Base-by-base conservation (phyloP, 2,329 filamentous ascomycete species). In the Penicillium sp. region DNA sequence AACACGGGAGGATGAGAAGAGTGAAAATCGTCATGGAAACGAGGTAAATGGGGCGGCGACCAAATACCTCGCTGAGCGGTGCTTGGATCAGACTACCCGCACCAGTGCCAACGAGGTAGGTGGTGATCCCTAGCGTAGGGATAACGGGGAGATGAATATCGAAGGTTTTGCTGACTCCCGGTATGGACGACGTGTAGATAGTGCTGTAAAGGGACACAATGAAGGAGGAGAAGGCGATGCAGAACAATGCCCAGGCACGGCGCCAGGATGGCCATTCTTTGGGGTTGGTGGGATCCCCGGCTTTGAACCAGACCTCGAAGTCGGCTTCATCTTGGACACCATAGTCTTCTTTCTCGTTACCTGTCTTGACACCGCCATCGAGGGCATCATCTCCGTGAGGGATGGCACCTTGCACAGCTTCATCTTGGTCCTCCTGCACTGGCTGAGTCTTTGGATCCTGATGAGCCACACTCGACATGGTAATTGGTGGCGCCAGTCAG, bases 91-190 rank as follows among this genome's bases (percentile, higher is more conserved):
- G 71, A 31, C 82, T 85, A 1, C 90, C 90, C 0, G 78, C 68
- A 0, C 87, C 89, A 51, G 92, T 79, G 6, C 90, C 90, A 19
- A 90, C 68, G 13, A 92, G 79, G 66, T 92, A 93, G 0, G 86
- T 87, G 0, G 89, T 92, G 43, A 93, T 79, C 5, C 90, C 90
- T 1, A 92, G 75, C n/a, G n/a, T n/a, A 31, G 59, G 39, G 16
- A 24, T 48, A 9, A 54, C 46, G 2, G 55, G 39, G 36, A 58
- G 58, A 2, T 54, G 53, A 23, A 63, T 44, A 13, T 49, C 29
- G 23, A 63, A 60, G 7, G 60, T 54, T 3, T 61, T 48, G 40
- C 62, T 18, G 13, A 63, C 31, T 0, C 59, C 59, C 9, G 54
- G 59, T 40, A 61, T 60, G 1, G 51, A 52, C 5, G 54, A 59